Evolutionary conservation across 2,329 filamentous ascomycete genomes (phyloP), one percentile per base, ranked within the genome.

Genomic region (Penicillium frequentans): DNA sequence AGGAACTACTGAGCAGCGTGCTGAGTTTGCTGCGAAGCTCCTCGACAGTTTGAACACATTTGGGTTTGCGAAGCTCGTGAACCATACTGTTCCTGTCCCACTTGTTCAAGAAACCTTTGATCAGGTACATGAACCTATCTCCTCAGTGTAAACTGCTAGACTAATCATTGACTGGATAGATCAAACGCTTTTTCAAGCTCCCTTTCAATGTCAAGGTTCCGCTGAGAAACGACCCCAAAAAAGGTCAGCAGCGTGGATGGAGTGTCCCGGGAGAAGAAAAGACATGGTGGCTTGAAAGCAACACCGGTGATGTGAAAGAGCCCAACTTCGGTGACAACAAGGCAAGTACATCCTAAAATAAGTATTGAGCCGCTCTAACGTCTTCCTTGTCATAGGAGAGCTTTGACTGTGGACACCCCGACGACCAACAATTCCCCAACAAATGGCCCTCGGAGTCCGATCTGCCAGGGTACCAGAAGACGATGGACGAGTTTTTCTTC

Each of bases 371-470:
- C 27, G 6, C 2, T 47, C 13, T 37, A 33, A 44, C 21, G 23
- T n/a, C 37, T 48, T 8, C 24, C 9, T 19, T n/a, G 24, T 13
- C 27, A 55, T 16, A 58, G 56, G 56, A 58, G 47, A 43, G 42
- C 24, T 58, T 49, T n/a, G 56, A 58, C 42, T 46, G 42, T 11
- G 56, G 56, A 29, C 56, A 54, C 35, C 35, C 46, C 3, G 31
- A 54, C 13, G 56, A 58, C 31, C 42, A 51, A 24, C 10, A 47
- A 42, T 58, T 51, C 19, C 56, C 56, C 47, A 58, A 58, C 35
- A 50, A 39, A 24, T 58, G 56, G 56, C 52, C 52, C 31, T 33
- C 42, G 5, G 56, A 55, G 39, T 26, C 27, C n/a, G 56, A 54
- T 6, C 47, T 54, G 3, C 47, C 48, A 16, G 56, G 52, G 16